These are phyloP conservation scores for Melianthus villosus DNA, from an alignment of 441 rosid species.

Conservation along the genomic window DNA sequence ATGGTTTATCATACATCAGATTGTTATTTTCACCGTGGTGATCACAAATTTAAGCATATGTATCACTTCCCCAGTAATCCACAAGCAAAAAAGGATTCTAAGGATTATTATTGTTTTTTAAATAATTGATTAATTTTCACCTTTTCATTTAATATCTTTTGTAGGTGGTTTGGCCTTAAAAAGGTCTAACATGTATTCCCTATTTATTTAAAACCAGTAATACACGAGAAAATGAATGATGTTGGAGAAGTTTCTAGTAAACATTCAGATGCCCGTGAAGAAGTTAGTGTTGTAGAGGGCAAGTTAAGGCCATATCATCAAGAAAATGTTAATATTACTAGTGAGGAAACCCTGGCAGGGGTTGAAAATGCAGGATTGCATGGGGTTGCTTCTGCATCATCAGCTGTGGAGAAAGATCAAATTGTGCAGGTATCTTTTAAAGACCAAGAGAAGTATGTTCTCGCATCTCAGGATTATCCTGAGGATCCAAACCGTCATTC, in stretches of 20 bases:
- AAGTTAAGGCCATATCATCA: slow-evolving; percentile 20
- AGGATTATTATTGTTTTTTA: no score
- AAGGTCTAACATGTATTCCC: no score
- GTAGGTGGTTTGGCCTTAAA: no score
- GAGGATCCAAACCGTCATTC: slow-evolving; percentile 25
- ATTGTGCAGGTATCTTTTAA: slow-evolving; percentile 73
- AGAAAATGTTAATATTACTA: slow-evolving; percentile 15
- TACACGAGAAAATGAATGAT: slow-evolving; percentile 21
- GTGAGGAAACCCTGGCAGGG: slow-evolving; percentile 14
- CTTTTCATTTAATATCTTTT: no score
- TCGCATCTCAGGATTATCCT: slow-evolving; percentile 15
- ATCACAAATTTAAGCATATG: no score
- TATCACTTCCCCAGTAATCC: no score
- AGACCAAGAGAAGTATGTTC: slow-evolving; percentile 42
- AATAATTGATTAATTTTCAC: no score
- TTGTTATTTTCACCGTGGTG: no score
- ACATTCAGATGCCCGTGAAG: slow-evolving; percentile 12
- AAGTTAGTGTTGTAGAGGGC: slow-evolving; percentile 22
- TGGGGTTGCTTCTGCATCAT: slow-evolving; percentile 19
- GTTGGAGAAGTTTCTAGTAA: slow-evolving; percentile 20
- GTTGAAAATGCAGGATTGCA: slow-evolving; percentile 14
- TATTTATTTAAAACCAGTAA: no score
- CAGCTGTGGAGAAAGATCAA: slow-evolving; percentile 43
- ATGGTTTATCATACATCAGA: no score
- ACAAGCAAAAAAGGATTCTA: no score